These are phyloP conservation scores for Daldinia caldariorum DNA, from an alignment of 495 filamentous ascomycete genomes.

Conservation along the genomic window DNA sequence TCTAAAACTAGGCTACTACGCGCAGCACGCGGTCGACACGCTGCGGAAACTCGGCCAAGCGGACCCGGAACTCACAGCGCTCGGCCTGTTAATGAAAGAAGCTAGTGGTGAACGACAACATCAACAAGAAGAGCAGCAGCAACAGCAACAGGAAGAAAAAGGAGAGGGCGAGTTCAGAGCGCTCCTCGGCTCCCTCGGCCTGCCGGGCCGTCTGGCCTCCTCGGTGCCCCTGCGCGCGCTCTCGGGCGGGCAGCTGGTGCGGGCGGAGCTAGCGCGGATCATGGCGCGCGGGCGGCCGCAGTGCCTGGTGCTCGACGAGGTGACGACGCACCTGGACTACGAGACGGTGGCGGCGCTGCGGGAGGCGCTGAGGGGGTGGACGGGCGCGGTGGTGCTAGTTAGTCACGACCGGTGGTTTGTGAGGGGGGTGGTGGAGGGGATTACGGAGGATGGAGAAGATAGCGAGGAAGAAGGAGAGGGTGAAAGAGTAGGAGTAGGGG, in stretches of 20 bases:
- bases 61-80: slow-evolving; percentile 65
- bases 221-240: slow-evolving; percentile 74
- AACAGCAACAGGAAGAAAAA: slow-evolving; percentile 49
- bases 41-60: slow-evolving; percentile 61
- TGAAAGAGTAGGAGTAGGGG: slow-evolving; percentile 55
- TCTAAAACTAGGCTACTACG: slow-evolving; percentile 75
- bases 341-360: slow-evolving; percentile 77
- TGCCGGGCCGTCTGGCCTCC: slow-evolving; percentile 71
- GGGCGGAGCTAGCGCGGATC: slow-evolving; percentile 74
- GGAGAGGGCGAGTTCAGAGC: slow-evolving; percentile 70
- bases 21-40: slow-evolving; percentile 78
- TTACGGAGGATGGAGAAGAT: slow-evolving; percentile 60
- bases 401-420: slow-evolving; percentile 83
- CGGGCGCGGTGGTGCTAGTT: slow-evolving; percentile 76
- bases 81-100: slow-evolving; percentile 65
- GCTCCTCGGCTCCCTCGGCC: slow-evolving; percentile 69
- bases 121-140: too few species aligned
- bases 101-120: not conserved
- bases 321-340: slow-evolving; percentile 86
- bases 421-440: slow-evolving; percentile 72
- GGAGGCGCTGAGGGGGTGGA: slow-evolving; percentile 69
- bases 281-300: slow-evolving; percentile 71
- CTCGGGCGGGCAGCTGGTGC: slow-evolving; percentile 82
- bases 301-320: slow-evolving; percentile 81
- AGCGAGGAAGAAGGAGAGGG: slow-evolving; percentile 51